These are phyloP conservation scores for Aphanomyces euteiches DNA, from an alignment of 352 stramenopile genomes.

Conservation along the genomic window DNA sequence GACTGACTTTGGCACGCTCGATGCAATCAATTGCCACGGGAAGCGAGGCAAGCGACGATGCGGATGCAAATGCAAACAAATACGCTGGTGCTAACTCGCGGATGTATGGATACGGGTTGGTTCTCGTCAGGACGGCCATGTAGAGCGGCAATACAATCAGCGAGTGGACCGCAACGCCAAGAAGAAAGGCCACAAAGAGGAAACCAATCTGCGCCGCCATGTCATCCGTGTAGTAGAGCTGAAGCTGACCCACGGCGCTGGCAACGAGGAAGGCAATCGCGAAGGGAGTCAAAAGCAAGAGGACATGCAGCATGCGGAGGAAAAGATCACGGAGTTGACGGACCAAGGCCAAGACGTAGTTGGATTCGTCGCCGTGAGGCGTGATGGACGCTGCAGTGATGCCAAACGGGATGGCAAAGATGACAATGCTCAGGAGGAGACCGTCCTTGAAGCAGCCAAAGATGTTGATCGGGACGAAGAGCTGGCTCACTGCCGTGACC, in stretches of 20 bases:
- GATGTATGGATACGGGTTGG: slow-evolving; percentile 67
- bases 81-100: slow-evolving; percentile 63
- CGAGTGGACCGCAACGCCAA: neutral
- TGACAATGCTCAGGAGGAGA: slow-evolving; percentile 61
- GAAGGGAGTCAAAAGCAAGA: slow-evolving; percentile 44
- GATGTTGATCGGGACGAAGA: slow-evolving; percentile 66
- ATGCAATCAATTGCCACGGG: slow-evolving; percentile 32
- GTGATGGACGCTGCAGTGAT: neutral
- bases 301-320: slow-evolving; percentile 41
- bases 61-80: slow-evolving; percentile 72
- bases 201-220: neutral
- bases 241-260: neutral
- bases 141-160: slow-evolving; percentile 50
- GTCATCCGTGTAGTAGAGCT: neutral
- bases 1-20: slow-evolving; percentile 33
- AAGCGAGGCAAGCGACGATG: slow-evolving; percentile 74
- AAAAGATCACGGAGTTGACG: slow-evolving; percentile 40
- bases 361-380: neutral
- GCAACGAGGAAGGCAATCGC: slow-evolving; percentile 32
- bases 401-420: slow-evolving; percentile 64
- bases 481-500: slow-evolving; percentile 44
- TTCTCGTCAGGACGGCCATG: slow-evolving; percentile 52
- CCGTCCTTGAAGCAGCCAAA: slow-evolving; percentile 42
- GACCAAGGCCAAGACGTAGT: slow-evolving; percentile 33
- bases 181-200: slow-evolving; percentile 27